Evolutionary conservation across 192 early-diverging fungal genomes (phyloP).

Genomic region (Entophlyctis luteolus): DNA sequence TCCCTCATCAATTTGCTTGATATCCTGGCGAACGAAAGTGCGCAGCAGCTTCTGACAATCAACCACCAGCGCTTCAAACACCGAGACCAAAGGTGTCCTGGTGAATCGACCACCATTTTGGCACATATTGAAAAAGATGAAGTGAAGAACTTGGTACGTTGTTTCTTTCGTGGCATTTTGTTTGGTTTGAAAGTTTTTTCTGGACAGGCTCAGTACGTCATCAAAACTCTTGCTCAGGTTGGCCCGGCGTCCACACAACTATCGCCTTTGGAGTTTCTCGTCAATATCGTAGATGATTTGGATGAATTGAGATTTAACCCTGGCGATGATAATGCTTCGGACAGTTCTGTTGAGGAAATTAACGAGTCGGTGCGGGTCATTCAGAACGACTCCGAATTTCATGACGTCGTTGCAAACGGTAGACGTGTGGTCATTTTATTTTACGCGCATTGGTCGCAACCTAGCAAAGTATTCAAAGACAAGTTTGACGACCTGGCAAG

Average conservation of each 20-base stretch:
- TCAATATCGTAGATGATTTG: background rate
- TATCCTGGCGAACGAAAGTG: background rate
- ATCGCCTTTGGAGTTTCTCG: background rate
- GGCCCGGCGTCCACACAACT: background rate
- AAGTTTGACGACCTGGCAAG: background rate
- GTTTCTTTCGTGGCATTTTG: no score
- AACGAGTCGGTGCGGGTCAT: background rate
- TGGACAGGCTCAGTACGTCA: background rate
- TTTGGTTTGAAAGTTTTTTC: background rate
- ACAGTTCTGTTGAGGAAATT: background rate
- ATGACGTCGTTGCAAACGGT: background rate
- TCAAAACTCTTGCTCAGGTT: background rate
- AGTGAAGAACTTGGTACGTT: no score
- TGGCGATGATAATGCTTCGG: background rate
- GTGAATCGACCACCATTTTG: background rate
- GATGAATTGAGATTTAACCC: background rate
- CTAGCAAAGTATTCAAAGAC: background rate
- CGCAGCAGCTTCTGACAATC: background rate
- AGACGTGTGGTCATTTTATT: background rate
- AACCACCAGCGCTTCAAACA: background rate
- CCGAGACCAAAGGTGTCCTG: background rate
- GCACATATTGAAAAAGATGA: no score
- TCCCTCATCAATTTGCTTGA: background rate
- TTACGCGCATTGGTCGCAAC: background rate
- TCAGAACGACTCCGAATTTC: background rate